Percentiles rank a stretch among this genome's conserved stretches.
These are phyloP conservation scores for Termitomyces sp. DNA, from an alignment of 768 basidiomycete genomes.

Conservation along the genomic window DNA sequence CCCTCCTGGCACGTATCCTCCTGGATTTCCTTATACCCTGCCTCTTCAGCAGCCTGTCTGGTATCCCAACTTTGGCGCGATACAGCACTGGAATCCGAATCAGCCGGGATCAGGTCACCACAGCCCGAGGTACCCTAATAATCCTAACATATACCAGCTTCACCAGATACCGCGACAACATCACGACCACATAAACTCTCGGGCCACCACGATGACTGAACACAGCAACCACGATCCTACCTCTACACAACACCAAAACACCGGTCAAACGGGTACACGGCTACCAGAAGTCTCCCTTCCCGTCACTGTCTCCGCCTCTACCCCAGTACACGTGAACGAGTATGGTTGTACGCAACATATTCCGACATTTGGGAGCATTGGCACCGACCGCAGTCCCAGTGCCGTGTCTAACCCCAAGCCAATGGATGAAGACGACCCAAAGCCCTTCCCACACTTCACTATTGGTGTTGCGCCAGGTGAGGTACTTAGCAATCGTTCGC, in stretches of 20 bases:
- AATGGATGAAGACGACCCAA: slow-evolving; percentile 6
- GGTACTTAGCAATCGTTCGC: slow-evolving; percentile 23
- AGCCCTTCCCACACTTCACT: slow-evolving; percentile 34
- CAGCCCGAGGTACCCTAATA: not conserved
- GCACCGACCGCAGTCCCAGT: slow-evolving; percentile 15
- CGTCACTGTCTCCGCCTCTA: not conserved
- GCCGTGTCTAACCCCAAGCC: slow-evolving; percentile 9
- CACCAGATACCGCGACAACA: not conserved
- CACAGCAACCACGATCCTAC: not conserved
- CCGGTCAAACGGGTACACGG: not conserved
- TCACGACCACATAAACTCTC: not conserved
- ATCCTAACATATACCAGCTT: not conserved
- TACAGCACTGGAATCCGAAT: not conserved
- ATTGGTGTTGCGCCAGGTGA: slow-evolving; percentile 37
- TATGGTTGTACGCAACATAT: not conserved
- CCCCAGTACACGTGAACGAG: not conserved
- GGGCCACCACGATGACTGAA: not conserved
- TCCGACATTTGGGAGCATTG: not conserved
- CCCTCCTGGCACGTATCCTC: not conserved
- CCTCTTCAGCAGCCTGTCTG: not conserved
- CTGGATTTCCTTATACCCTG: not conserved
- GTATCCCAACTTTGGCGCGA: slow-evolving; percentile 21
- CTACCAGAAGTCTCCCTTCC: not conserved
- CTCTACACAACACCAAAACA: not conserved
- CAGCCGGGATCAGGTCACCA: not conserved